These are phyloP conservation scores for Monilinia fructicola DNA, from an alignment of 2,329 filamentous ascomycete species.

Conservation along the genomic window DNA sequence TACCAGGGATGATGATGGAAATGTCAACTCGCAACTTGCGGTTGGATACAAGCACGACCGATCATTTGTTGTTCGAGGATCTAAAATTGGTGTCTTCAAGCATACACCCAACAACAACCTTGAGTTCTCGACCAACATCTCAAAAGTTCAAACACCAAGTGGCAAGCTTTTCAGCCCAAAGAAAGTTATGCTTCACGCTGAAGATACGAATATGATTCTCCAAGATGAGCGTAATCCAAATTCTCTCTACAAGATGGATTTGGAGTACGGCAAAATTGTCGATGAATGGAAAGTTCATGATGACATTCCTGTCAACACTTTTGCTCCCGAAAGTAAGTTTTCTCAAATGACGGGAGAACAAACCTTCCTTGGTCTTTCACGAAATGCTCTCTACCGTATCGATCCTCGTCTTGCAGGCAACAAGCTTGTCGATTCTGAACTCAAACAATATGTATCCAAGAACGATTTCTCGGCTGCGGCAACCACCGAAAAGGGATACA, in stretches of 20 bases:
- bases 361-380: conserved; percentile 89
- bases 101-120: conserved; percentile 90
- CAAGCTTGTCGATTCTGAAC: conserved; percentile 87
- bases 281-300: conserved; percentile 99
- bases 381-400: conserved; percentile 89
- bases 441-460: conserved; percentile 96
- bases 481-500: conserved; percentile 94
- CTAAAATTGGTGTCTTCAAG: conserved; percentile 98
- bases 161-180: conserved; percentile 89
- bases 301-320: conserved; percentile 87
- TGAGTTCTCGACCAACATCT: conserved; percentile 96
- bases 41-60: conserved; percentile 97
- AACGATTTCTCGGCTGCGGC: conserved; percentile 95
- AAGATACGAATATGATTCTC: conserved; percentile 42
- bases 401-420: conserved; percentile 86
- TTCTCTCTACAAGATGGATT: conserved; percentile 93
- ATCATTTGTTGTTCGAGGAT: conserved; percentile 94
- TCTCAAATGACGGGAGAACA: conserved; percentile 95
- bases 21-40: conserved; percentile 89
- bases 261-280: conserved; percentile 96
- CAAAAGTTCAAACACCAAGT: conserved; percentile 84
- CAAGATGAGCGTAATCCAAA: conserved; percentile 66
- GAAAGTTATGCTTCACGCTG: conserved; percentile 49
- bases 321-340: conserved; percentile 96
- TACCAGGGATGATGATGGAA: conserved; percentile 68